Evolutionary conservation across 495 filamentous ascomycete species (phyloP).

Genomic region (Haplographium delicatum): DNA sequence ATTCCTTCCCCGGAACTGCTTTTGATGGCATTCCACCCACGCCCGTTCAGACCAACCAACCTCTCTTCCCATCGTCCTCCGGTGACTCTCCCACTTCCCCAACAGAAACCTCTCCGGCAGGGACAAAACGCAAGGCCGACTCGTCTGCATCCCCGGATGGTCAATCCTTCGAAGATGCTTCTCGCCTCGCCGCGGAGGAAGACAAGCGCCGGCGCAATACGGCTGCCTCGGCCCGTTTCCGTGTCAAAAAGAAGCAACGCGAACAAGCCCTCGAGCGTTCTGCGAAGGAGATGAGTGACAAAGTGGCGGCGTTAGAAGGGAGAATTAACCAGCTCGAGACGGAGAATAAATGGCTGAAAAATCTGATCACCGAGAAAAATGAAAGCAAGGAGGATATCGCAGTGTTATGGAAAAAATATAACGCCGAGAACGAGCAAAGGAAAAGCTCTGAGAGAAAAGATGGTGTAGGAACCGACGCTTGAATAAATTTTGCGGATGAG

Average conservation of each 20-base stretch:
- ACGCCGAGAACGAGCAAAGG: conserved; percentile 16
- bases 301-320: conserved; percentile 71
- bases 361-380: conserved; percentile 88
- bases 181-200: conserved; percentile 83
- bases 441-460: conserved; percentile 22
- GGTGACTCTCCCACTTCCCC: conserved; percentile 38
- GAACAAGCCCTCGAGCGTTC: conserved; percentile 88
- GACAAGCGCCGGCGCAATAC: conserved; percentile 97
- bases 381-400: conserved; percentile 47
- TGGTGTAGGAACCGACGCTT: conserved; percentile 34
- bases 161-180: conserved; percentile 59
- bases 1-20: conserved; percentile 32
- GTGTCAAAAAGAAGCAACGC: conserved; percentile 98
- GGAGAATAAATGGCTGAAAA: conserved; percentile 96
- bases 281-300: conserved; percentile 86
- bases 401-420: conserved; percentile 25
- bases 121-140: conserved; percentile 50
- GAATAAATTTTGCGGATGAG: too few relatives aligned
- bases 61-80: conserved; percentile 32
- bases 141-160: conserved; percentile 20
- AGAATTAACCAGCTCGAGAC: conserved; percentile 83
- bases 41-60: conserved; percentile 41
- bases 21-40: conserved; percentile 34
- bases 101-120: conserved; percentile 12
- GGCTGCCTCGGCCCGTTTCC: conserved; percentile 89